These are phyloP conservation scores for Penicillium digitatum DNA, from an alignment of 2,329 filamentous ascomycete species.

Conservation along the genomic window DNA sequence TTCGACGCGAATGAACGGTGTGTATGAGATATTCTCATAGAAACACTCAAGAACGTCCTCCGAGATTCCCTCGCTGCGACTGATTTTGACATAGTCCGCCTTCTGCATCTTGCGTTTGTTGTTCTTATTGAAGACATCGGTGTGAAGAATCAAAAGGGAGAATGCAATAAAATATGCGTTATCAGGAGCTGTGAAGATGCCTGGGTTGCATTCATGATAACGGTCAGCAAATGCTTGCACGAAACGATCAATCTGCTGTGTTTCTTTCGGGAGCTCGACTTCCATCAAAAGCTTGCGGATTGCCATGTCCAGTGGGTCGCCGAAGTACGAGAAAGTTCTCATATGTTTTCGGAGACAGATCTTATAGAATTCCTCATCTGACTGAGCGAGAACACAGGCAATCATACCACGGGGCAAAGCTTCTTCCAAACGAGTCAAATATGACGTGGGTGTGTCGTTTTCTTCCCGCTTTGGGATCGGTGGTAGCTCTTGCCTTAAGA, in stretches of 20 bases:
- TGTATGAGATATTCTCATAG: constrained; percentile 98
- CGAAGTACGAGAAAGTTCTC: constrained; percentile 90
- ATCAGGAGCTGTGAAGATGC: constrained; percentile 78
- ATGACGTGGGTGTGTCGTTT: constrained; percentile 85
- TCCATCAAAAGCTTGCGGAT: constrained; percentile 95
- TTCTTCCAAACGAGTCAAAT: constrained; percentile 78
- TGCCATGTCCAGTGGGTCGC: constrained; percentile 96
- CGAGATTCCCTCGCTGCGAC: constrained; percentile 83
- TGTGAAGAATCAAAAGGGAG: constrained; percentile 91
- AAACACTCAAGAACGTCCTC: constrained; percentile 93
- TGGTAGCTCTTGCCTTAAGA: constrained; percentile 63
- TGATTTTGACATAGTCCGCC: constrained; percentile 90
- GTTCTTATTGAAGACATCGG: constrained; percentile 99
- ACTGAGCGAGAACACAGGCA: constrained; percentile 79
- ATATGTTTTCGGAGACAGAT: constrained; percentile 90
- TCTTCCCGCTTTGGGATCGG: constrained; percentile 75
- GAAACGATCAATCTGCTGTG: constrained; percentile 94
- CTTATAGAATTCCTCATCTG: constrained; percentile 75
- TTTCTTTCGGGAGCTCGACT: constrained; percentile 92
- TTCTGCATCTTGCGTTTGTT: constrained; percentile 99
- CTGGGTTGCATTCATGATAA: constrained; percentile 97
- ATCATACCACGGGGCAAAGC: constrained; percentile 76
- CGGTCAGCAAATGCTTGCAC: constrained; percentile 91
- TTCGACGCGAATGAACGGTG: constrained; percentile 95
- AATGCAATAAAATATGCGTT: constrained; percentile 99